Conservation (phyloP, 305 asterid species). For the Solanum chacoense region DNA sequence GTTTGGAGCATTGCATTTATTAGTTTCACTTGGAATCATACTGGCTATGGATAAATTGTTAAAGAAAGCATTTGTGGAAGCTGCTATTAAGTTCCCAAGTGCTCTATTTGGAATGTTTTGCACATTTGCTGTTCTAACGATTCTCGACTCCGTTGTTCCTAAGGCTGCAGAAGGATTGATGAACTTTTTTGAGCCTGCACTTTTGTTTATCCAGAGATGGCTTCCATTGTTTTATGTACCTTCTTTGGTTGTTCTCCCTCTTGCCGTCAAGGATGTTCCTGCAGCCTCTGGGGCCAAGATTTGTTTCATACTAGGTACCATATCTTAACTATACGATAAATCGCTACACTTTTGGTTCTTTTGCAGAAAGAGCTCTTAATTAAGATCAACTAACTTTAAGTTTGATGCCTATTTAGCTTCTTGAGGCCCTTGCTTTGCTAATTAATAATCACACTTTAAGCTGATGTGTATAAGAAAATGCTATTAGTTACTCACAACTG, state of each 20-base stretch:
- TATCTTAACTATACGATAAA: background rate
- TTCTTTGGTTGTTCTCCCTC: constrained; percentile 82
- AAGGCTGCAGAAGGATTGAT: constrained; percentile 59
- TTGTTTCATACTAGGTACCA: constrained; percentile 52
- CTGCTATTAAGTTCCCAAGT: constrained; percentile 93
- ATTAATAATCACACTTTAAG: background rate
- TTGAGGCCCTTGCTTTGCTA: background rate
- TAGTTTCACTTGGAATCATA: constrained; percentile 69
- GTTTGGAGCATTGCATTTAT: constrained; percentile 58
- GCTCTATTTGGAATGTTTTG: constrained; percentile 97
- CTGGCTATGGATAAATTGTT: constrained; percentile 68
- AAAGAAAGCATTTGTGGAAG: constrained; percentile 70
- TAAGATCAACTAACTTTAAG: background rate
- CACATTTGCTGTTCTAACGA: constrained; percentile 55
- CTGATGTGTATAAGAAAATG: background rate
- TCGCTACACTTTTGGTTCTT: background rate
- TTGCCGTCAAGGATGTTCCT: constrained; percentile 81
- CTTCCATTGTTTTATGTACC: constrained; percentile 97
- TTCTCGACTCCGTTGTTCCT: constrained; percentile 68
- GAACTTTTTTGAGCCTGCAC: constrained; percentile 95
- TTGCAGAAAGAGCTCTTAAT: background rate
- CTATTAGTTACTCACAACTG: background rate
- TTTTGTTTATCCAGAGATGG: constrained; percentile 90
- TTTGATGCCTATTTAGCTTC: background rate
- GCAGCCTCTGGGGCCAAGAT: constrained; percentile 88